A percentile compares a stretch with the other conserved stretches of the same genome.
These are phyloP conservation scores for Ophiostoma novo-ulmi DNA, from an alignment of 2,329 filamentous ascomycete species.

Conservation along the genomic window DNA sequence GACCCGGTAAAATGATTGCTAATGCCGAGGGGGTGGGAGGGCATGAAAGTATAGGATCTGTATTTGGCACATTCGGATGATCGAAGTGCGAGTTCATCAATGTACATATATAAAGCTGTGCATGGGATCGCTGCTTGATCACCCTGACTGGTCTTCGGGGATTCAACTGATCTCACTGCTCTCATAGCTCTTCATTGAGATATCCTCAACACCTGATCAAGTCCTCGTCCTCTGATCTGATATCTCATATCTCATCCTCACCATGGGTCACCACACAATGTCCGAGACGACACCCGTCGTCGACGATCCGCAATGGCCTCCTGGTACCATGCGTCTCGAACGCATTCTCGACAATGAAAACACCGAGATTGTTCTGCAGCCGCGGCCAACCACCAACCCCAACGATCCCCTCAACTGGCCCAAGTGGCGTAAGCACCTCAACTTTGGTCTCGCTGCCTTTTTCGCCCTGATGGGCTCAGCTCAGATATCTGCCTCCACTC, in stretches of 20 bases:
- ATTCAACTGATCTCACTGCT: not conserved
- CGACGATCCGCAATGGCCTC: slow-evolving; percentile 22
- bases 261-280: slow-evolving; percentile 2
- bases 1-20: not conserved
- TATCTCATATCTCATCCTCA: not conserved
- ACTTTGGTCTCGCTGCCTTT: slow-evolving; percentile 39
- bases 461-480: slow-evolving; percentile 38
- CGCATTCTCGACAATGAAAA: slow-evolving; percentile 13
- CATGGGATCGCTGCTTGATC: not conserved
- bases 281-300: slow-evolving; percentile 4
- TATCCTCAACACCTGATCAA: not conserved
- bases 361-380: slow-evolving; percentile 38
- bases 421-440: slow-evolving; percentile 35
- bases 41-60: not conserved
- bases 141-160: not conserved
- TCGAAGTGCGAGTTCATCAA: not conserved
- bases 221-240: not conserved
- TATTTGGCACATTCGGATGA: not conserved
- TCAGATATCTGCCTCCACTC: slow-evolving; percentile 34
- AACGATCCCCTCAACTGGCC: slow-evolving; percentile 48
- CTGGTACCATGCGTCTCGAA: slow-evolving; percentile 21
- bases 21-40: not conserved
- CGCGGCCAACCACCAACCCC: slow-evolving; percentile 44
- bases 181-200: not conserved
- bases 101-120: not conserved